phyloP scores from a whole-genome alignment of 2,329 filamentous ascomycete genomes.

The Ophiostoma himal-ulmi region DNA sequence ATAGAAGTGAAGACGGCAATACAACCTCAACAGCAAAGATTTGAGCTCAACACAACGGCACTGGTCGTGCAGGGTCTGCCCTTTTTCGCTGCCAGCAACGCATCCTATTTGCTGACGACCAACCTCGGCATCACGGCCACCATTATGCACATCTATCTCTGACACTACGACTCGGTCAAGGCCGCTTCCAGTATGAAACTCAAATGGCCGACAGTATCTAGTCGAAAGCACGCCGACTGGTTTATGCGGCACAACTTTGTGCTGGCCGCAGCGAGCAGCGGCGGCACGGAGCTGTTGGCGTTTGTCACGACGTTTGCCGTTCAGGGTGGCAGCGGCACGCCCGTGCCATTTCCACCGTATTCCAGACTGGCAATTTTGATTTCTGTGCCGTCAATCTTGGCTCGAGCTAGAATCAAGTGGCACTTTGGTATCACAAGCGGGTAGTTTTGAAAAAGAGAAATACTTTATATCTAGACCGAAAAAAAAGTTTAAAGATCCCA shows the following conservation, averaged over 20 bases:
- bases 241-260: background rate
- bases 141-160: background rate
- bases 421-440: background rate
- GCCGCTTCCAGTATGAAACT: background rate
- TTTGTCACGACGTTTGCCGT: slow-evolving; percentile 11
- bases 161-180: slow-evolving; percentile 2
- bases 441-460: background rate
- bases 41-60: background rate
- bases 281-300: background rate
- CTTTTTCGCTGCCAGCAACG: background rate
- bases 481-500: background rate
- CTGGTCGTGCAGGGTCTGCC: background rate
- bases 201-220: background rate
- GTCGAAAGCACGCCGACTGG: background rate
- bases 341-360: background rate
- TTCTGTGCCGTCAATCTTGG: background rate
- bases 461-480: background rate
- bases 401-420: background rate
- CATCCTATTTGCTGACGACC: background rate
- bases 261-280: background rate
- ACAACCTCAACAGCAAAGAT: background rate
- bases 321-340: slow-evolving; percentile 5
- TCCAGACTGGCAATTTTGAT: slow-evolving; percentile 1
- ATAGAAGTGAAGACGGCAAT: background rate
- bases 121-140: background rate